Percentiles rank a stretch among this genome's conserved stretches.
Evolutionary conservation across 306 rosid genomes (phyloP).

Genomic region (Comarum palustre): DNA sequence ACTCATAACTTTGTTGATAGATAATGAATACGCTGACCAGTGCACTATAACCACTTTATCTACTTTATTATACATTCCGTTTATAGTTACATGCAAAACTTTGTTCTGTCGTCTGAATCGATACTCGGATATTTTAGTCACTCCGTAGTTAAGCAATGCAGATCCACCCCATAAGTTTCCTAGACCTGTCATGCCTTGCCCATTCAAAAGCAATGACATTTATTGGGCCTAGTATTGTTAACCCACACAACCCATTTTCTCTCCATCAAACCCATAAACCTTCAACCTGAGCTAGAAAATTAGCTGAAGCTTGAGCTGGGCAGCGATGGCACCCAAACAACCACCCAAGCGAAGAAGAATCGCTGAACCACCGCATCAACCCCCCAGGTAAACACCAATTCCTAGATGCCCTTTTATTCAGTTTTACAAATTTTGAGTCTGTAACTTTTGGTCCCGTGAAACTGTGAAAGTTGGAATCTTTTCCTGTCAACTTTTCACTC

Average conservation of each 20-base stretch:
- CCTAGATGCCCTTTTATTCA: not conserved
- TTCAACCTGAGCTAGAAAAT: not conserved
- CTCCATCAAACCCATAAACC: not conserved
- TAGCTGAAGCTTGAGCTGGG: not conserved
- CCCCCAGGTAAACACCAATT: slow-evolving; percentile 25
- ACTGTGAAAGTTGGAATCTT: slow-evolving; percentile 7
- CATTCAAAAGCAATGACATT: not conserved
- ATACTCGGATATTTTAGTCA: no score
- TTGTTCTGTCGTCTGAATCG: no score
- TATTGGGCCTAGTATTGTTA: not conserved
- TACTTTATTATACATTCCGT: no score
- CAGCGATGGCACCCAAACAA: slow-evolving; percentile 29
- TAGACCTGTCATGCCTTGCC: not conserved
- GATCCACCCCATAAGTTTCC: not conserved
- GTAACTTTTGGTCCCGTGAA: not conserved
- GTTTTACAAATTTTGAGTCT: not conserved
- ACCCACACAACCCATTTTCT: not conserved
- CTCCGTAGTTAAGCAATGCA: no score
- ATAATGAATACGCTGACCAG: no score
- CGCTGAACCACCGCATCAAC: slow-evolving; percentile 26
- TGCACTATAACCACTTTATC: no score
- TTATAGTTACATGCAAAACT: no score
- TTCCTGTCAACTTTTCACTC: not conserved
- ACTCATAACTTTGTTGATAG: no score
- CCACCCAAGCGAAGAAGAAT: slow-evolving; percentile 33